phyloP scores from a whole-genome alignment of 495 filamentous ascomycete species.

The Hypomontagnella monticulosa region DNA sequence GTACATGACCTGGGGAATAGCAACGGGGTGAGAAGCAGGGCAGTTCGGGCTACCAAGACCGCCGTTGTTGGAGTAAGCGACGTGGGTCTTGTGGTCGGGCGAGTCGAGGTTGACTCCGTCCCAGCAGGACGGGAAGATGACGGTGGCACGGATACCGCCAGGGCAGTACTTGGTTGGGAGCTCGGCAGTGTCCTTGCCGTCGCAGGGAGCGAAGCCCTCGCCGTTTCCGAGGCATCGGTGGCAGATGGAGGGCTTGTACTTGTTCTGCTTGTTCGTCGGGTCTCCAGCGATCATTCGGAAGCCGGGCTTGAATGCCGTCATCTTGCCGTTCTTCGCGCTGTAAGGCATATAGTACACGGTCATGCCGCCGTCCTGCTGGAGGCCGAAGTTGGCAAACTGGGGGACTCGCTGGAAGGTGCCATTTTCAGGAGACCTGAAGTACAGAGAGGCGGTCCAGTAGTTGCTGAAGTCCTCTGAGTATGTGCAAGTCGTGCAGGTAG shows the following conservation, averaged over 20 bases:
- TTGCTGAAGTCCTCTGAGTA: conserved; percentile 52
- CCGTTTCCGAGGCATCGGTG: conserved; percentile 73
- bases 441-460: conserved; percentile 59
- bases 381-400: conserved; percentile 53
- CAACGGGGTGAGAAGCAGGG: conserved; percentile 53
- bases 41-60: conserved; percentile 51
- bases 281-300: conserved; percentile 81
- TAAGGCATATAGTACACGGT: conserved; percentile 60
- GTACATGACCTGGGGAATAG: conserved; percentile 58
- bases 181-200: conserved; percentile 51
- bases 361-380: conserved; percentile 55
- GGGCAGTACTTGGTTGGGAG: conserved; percentile 47
- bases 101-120: conserved; percentile 73
- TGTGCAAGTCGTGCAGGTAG: conserved; percentile 52
- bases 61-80: conserved; percentile 70
- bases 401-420: conserved; percentile 56
- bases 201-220: conserved; percentile 66
- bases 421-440: conserved; percentile 54
- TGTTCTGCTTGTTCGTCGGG: conserved; percentile 52
- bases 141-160: conserved; percentile 50
- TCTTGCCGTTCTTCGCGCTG: conserved; percentile 51
- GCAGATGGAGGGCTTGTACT: conserved; percentile 62
- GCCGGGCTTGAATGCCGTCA: conserved; percentile 52
- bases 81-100: conserved; percentile 68
- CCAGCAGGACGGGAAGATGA: conserved; percentile 83